Conservation (phyloP, 495 filamentous ascomycete species). For the Rostrohypoxylon terebratum region DNA sequence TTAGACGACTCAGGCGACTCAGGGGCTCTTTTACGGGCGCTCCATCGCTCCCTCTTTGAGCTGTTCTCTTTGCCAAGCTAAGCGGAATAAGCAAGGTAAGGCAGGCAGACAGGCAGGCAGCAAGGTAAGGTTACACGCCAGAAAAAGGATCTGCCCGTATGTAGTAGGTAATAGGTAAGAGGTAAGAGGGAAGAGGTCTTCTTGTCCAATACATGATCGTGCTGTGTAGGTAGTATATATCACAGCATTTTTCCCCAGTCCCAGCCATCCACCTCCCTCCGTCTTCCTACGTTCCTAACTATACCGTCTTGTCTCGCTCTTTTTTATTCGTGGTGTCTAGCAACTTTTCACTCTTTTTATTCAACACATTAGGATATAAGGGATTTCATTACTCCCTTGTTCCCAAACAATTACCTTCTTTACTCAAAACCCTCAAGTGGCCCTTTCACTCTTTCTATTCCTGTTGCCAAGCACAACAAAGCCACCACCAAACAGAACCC, state of each 20-base stretch:
- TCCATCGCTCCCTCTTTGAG: neutral
- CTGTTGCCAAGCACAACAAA: slow-evolving; percentile 33
- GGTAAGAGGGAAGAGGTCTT: neutral
- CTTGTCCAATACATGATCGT: slow-evolving; percentile 32
- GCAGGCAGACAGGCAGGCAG: too few relatives aligned
- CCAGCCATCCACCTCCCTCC: neutral
- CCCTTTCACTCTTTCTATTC: slow-evolving; percentile 38
- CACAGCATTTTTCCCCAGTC: slow-evolving; percentile 15
- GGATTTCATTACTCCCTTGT: slow-evolving; percentile 11
- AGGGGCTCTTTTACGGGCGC: slow-evolving; percentile 25
- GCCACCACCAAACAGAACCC: slow-evolving; percentile 15
- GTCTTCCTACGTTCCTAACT: neutral
- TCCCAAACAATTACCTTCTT: slow-evolving; percentile 38
- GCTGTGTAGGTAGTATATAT: slow-evolving; percentile 21
- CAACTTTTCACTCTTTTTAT: slow-evolving; percentile 38
- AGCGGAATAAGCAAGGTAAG: slow-evolving; percentile 17
- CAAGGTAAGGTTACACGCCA: slow-evolving; percentile 26
- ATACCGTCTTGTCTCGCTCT: slow-evolving; percentile 18
- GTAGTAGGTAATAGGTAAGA: slow-evolving; percentile 13
- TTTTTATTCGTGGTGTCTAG: slow-evolving; percentile 37
- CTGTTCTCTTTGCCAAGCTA: slow-evolving; percentile 10
- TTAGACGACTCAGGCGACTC: slow-evolving; percentile 22
- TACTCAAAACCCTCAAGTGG: slow-evolving; percentile 26
- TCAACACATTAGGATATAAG: slow-evolving; percentile 2
- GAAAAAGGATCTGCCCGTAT: slow-evolving; percentile 27